These are phyloP conservation scores for Mucor saturninus DNA, from an alignment of 371 early-diverging fungal species.

Conservation along the genomic window DNA sequence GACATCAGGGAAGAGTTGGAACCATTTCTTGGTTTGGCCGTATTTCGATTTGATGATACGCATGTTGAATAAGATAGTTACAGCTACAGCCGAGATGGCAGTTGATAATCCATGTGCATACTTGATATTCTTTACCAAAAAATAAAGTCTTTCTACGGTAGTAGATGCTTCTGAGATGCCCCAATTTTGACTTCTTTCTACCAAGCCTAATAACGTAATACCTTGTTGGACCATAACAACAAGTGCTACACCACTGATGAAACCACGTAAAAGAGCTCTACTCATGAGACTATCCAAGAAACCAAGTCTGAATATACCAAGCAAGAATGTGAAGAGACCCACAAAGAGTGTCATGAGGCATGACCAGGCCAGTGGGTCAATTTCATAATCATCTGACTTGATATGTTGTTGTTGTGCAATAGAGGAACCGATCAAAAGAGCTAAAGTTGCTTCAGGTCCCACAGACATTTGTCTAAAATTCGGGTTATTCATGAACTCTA, in stretches of 20 bases:
- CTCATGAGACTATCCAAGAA: slow-evolving; percentile 94
- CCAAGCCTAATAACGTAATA: slow-evolving; percentile 76
- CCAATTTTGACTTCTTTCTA: slow-evolving; percentile 42
- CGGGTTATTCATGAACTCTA: background rate
- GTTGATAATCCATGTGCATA: slow-evolving; percentile 73
- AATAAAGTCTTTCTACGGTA: slow-evolving; percentile 74
- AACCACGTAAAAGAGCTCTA: slow-evolving; percentile 88
- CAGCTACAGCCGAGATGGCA: slow-evolving; percentile 66
- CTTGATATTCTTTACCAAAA: slow-evolving; percentile 55
- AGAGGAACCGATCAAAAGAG: slow-evolving; percentile 85
- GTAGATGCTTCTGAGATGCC: slow-evolving; percentile 72
- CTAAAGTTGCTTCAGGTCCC: slow-evolving; percentile 92
- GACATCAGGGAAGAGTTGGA: slow-evolving; percentile 88
- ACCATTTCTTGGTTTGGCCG: slow-evolving; percentile 38
- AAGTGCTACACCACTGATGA: slow-evolving; percentile 89
- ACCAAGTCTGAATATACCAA: slow-evolving; percentile 93
- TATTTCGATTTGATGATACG: slow-evolving; percentile 63
- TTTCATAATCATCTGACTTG: slow-evolving; percentile 30
- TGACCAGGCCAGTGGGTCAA: slow-evolving; percentile 66
- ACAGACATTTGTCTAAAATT: slow-evolving; percentile 78
- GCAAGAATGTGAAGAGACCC: slow-evolving; percentile 84
- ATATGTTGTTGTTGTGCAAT: slow-evolving; percentile 56
- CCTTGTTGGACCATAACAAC: slow-evolving; percentile 89
- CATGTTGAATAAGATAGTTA: slow-evolving; percentile 66
- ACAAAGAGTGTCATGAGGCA: slow-evolving; percentile 79